A percentile compares a stretch with the other conserved stretches of the same genome.
These are phyloP conservation scores for Trichomonas vaginalis DNA, from an alignment of 208 protist genomes.

Conservation along the genomic window DNA sequence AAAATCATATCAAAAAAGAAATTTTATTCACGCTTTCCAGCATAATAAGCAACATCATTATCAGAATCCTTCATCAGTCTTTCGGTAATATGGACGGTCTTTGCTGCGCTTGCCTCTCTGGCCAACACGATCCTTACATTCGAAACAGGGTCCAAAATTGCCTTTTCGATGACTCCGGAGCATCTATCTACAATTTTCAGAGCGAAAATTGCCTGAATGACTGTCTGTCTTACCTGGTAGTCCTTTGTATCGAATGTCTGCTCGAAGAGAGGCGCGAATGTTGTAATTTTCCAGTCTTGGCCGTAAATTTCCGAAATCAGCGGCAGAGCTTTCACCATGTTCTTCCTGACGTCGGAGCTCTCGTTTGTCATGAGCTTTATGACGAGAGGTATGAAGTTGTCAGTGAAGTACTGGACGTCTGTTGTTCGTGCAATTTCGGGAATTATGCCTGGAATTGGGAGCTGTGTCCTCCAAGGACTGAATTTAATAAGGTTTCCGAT, in stretches of 20 bases:
- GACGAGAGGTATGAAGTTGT: neutral
- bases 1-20: neutral
- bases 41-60: neutral
- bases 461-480: neutral
- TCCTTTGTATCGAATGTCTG: neutral
- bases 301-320: neutral
- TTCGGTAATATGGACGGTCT: neutral
- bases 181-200: neutral
- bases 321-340: neutral
- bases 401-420: neutral
- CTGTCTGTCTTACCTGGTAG: neutral
- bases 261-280: neutral
- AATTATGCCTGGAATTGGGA: neutral
- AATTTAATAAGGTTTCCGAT: neutral
- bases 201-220: neutral
- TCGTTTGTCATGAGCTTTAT: neutral
- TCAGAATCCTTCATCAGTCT: neutral
- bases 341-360: neutral
- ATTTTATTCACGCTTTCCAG: neutral
- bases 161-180: neutral
- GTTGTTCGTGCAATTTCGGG: neutral
- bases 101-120: neutral
- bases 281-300: neutral
- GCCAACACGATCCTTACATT: neutral
- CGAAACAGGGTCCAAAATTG: neutral